Evolutionary conservation across 2,329 filamentous ascomycete species (phyloP).

Genomic region (Penicillium aurantiogriseum): DNA sequence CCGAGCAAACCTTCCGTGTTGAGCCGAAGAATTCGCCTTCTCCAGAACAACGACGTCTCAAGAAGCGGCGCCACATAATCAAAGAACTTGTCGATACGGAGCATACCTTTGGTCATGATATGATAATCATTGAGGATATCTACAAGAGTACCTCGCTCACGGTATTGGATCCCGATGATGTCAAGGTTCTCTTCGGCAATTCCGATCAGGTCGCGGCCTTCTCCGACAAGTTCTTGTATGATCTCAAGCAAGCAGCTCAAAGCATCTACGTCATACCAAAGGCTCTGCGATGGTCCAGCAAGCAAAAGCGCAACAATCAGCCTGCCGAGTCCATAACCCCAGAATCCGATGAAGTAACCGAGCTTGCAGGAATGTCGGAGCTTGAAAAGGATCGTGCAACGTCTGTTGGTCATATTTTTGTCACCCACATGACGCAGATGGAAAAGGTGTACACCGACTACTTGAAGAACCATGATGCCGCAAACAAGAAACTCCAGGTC

Average conservation of each 20-base stretch:
- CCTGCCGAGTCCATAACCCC: conserved; percentile 16
- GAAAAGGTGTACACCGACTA: conserved; percentile 66
- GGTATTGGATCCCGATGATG: conserved; percentile 75
- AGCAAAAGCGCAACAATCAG: conserved; percentile 47
- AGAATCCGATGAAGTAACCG: conserved; percentile 29
- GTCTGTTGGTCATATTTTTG: conserved; percentile 59
- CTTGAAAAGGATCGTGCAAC: conserved; percentile 60
- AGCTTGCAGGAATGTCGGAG: conserved; percentile 40
- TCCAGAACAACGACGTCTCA: conserved; percentile 57
- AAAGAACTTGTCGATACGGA: conserved; percentile 94
- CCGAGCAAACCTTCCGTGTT: conserved; percentile 25
- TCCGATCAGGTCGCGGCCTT: conserved; percentile 87
- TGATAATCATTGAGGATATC: conserved; percentile 97
- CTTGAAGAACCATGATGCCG: conserved; percentile 63
- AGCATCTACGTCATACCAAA: conserved; percentile 71
- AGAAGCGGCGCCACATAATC: conserved; percentile 78
- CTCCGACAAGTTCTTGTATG: conserved; percentile 73
- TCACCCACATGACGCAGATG: conserved; percentile 56
- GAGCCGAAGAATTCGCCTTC: conserved; percentile 33
- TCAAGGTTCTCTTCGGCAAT: conserved; percentile 89
- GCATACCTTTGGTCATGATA: conserved; percentile 83
- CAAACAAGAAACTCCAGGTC: conserved; percentile 59
- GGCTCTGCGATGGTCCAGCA: conserved; percentile 53
- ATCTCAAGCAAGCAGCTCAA: conserved; percentile 76
- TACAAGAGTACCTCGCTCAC: conserved; percentile 90